Conservation (phyloP, 2,329 filamentous ascomycete genomes). For the Paecilomyces variotii region DNA sequence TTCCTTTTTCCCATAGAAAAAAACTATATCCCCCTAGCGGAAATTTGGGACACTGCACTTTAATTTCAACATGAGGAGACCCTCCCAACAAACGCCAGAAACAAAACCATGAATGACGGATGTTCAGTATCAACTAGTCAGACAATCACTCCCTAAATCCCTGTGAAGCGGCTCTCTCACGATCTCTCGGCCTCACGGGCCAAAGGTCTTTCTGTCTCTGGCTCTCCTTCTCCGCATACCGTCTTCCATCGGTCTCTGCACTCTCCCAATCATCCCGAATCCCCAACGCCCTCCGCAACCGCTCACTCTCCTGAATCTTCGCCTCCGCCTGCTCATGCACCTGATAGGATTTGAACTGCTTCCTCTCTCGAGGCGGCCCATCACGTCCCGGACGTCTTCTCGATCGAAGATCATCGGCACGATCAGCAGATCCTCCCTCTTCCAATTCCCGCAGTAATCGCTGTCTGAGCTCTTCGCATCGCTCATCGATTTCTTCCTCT, state of each 20-base stretch:
- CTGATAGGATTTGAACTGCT: conserved; percentile 76
- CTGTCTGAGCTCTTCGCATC: conserved; percentile 58
- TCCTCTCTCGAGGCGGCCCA: conserved; percentile 20
- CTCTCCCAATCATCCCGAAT: conserved; percentile 82
- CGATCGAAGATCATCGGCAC: background rate
- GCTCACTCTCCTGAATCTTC: conserved; percentile 92
- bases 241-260: conserved; percentile 48
- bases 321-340: conserved; percentile 94
- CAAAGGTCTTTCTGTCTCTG: conserved; percentile 10
- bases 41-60: background rate
- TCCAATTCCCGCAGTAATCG: conserved; percentile 54
- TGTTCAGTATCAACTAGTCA: background rate
- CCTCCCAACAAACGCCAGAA: background rate
- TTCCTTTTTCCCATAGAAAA: background rate
- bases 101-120: background rate
- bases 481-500: conserved; percentile 83
- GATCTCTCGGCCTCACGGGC: background rate
- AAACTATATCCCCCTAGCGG: background rate
- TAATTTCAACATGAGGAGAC: background rate
- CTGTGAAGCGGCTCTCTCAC: background rate
- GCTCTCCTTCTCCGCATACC: conserved; percentile 5
- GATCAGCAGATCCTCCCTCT: conserved; percentile 23
- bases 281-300: conserved; percentile 74
- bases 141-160: background rate
- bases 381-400: conserved; percentile 9